Evolutionary conservation across 2,329 filamentous ascomycete species (phyloP), one percentile per base, ranked within the genome.

Genomic region (Akanthomyces muscarius): DNA sequence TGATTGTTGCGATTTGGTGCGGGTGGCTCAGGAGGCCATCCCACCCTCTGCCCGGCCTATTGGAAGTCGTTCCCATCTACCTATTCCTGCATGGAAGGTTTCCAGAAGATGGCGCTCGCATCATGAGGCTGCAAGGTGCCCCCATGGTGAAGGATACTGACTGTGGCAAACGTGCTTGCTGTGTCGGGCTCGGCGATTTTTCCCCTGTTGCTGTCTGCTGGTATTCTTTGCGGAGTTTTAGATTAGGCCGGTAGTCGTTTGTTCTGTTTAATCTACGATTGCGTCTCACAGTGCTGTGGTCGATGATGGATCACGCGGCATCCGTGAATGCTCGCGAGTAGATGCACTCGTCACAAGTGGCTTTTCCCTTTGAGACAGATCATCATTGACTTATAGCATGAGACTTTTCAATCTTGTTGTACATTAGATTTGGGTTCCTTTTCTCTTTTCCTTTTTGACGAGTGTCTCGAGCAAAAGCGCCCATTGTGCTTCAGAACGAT

Each of bases 1-100:
- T 21, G 58, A 61, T 53, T 45, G 48, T 61, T 61, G 58, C 58
- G 58, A 61, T 16, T 4, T 53, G 21, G 21, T 38, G 41, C 16
- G 48, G 48, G 47, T 28, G 33, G 44, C 13, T 10, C n/a, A 14
- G 33, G 28, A 30, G 28, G 28, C 28, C 7, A 21, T 33, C 44
- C 55, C 45, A 38, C 42, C 23, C n/a, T 10, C 14, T 18, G 23
- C n/a, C 33, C 42, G 21, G 16, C 56, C 45, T 41, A 59, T 59
- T 3, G 56, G 56, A 59, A 59, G 30, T 47, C 44, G 33, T 50
- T 50, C 56, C 56, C 18, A 21, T 21, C 45, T 48, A 44, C 33
- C 44, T 21, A 28, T 14, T 38, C 48, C n/a, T 25, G 8, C 30
- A 11, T 36, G 33, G 8, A 13, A 50, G 14, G 38, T 8, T 59